A percentile compares a stretch with the other conserved stretches of the same genome.
These are phyloP conservation scores for Acanthamoeba lenticulata DNA, from an alignment of 208 protist genomes.

Conservation along the genomic window DNA sequence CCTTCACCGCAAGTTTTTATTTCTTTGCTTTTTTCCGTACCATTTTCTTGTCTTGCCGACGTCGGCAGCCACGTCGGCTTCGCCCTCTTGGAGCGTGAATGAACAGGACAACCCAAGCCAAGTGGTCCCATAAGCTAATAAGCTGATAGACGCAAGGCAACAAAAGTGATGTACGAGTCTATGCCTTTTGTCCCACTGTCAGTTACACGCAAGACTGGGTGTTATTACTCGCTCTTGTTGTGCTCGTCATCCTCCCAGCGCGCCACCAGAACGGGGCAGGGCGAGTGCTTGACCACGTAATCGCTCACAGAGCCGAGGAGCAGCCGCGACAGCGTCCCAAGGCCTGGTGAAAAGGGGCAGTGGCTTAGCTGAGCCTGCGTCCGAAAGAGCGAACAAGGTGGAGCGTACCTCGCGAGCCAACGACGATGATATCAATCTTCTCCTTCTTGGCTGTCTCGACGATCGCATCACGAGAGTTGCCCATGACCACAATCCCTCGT, in stretches of 20 bases:
- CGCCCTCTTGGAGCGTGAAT: too few relatives aligned
- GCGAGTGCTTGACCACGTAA: neutral
- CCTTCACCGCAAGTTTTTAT: too few relatives aligned
- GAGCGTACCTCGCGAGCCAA: neutral
- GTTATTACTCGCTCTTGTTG: neutral
- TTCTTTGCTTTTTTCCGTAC: too few relatives aligned
- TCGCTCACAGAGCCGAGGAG: neutral
- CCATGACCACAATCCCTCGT: neutral
- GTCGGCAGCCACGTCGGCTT: too few relatives aligned
- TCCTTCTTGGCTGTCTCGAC: neutral
- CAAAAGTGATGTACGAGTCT: too few relatives aligned
- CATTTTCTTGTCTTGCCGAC: too few relatives aligned
- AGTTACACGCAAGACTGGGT: too few relatives aligned
- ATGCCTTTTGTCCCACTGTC: too few relatives aligned
- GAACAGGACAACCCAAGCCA: too few relatives aligned
- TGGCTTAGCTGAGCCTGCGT: neutral
- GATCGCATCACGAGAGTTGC: neutral
- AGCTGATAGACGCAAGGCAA: too few relatives aligned
- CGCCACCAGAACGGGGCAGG: neutral
- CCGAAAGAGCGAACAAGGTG: neutral
- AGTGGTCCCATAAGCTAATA: too few relatives aligned
- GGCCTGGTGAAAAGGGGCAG: neutral
- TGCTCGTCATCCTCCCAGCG: neutral
- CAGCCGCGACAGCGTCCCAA: neutral
- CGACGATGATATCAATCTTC: neutral